phyloP scores from a whole-genome alignment of 768 basidiomycete genomes.

The Termitomyces sp. region DNA sequence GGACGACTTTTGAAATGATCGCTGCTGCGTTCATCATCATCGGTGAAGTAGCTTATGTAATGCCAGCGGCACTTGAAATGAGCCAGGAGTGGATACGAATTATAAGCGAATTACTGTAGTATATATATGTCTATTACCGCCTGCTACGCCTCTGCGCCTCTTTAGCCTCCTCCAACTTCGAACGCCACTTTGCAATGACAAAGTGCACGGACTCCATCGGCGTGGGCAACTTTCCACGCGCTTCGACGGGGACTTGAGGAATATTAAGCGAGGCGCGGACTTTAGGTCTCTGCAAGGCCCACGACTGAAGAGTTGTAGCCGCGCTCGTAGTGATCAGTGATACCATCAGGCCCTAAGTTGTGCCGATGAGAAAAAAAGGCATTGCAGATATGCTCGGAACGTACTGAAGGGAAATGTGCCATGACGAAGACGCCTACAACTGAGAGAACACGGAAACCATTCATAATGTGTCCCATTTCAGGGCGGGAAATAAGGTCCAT shows the following conservation, averaged over 20 bases:
- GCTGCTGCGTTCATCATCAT: background rate
- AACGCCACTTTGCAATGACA: constrained; percentile 17
- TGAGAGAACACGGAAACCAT: constrained; percentile 55
- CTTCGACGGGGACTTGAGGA: constrained; percentile 24
- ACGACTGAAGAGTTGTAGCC: constrained; percentile 46
- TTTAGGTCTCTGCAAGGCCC: constrained; percentile 35
- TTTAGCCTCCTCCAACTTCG: constrained; percentile 18
- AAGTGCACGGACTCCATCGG: constrained; percentile 17
- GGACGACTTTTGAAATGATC: background rate
- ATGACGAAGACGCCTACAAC: constrained; percentile 42
- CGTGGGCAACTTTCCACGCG: constrained; percentile 26
- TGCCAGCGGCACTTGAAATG: background rate
- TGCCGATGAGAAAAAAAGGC: background rate
- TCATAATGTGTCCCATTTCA: constrained; percentile 62
- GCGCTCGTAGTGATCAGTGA: constrained; percentile 33
- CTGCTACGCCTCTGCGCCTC: constrained; percentile 10
- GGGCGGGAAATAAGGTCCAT: constrained; percentile 46
- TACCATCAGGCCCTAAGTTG: constrained; percentile 33
- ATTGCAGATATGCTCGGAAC: constrained; percentile 19
- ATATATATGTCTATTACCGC: constrained; percentile 9
- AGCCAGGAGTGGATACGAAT: background rate
- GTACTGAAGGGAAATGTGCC: constrained; percentile 58
- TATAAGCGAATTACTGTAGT: constrained; percentile 4
- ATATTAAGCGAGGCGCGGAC: constrained; percentile 35
- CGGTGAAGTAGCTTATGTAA: background rate